Evolutionary conservation across 2,329 filamentous ascomycete genomes (phyloP).

Genomic region (Zymoseptoria passerinii): DNA sequence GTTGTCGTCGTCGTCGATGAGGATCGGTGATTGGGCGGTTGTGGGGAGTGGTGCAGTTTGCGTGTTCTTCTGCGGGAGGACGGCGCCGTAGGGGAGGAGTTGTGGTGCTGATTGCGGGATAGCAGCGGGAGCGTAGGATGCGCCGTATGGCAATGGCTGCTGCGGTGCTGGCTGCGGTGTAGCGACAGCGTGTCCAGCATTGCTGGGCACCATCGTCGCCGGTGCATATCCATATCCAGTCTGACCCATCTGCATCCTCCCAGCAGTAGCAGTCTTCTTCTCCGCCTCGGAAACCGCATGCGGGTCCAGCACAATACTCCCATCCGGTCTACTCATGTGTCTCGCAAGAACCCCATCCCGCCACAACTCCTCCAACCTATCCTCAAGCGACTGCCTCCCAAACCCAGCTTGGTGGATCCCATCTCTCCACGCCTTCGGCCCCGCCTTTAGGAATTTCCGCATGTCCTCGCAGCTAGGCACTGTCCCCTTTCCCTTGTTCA

Average conservation of each 20-base stretch:
- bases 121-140: background rate
- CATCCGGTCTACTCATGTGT: background rate
- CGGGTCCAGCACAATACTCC: background rate
- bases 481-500: background rate
- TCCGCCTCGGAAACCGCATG: background rate
- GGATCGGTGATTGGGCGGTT: background rate
- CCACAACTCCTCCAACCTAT: background rate
- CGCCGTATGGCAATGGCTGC: background rate
- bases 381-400: background rate
- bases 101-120: background rate
- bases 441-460: background rate
- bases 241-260: background rate
- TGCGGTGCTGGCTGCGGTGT: background rate
- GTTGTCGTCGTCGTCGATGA: background rate
- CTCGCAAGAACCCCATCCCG: background rate
- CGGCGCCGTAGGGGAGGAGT: background rate
- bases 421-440: background rate
- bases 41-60: too few species aligned
- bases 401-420: background rate
- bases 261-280: background rate
- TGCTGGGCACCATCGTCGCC: background rate
- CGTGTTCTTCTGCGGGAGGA: background rate
- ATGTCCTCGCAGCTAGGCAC: background rate
- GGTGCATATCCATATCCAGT: background rate
- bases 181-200: background rate